Evolutionary conservation across 352 stramenopile genomes (phyloP).

Genomic region (Globisporangium heterothallicum): DNA sequence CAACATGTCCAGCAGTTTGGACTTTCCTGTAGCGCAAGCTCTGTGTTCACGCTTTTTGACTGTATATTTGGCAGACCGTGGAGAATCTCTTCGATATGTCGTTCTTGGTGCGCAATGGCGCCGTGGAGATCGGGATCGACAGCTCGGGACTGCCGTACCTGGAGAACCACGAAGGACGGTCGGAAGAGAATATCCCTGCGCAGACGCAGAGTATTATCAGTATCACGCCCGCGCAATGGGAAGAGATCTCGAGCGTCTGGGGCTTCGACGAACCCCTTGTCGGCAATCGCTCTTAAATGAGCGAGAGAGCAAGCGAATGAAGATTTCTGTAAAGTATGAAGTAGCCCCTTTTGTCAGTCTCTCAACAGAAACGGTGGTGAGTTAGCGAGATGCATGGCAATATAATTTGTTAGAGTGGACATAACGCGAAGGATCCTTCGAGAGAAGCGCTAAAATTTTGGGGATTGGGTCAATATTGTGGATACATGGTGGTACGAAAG

Average conservation of each 20-base stretch:
- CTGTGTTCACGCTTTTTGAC: not conserved
- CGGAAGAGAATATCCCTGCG: conserved; percentile 38
- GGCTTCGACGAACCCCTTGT: conserved; percentile 50
- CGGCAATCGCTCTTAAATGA: conserved; percentile 36
- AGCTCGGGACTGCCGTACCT: conserved; percentile 55
- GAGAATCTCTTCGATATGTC: conserved; percentile 85
- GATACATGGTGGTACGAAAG: too few species aligned
- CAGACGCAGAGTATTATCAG: conserved; percentile 80
- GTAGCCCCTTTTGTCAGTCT: too few species aligned
- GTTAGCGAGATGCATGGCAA: too few species aligned
- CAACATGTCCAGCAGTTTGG: not conserved
- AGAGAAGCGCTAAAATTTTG: too few species aligned
- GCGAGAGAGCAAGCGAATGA: too few species aligned
- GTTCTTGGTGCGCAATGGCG: conserved; percentile 72
- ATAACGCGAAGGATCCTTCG: too few species aligned
- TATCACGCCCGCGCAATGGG: conserved; percentile 68
- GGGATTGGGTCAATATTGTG: too few species aligned
- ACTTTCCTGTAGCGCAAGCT: too few species aligned
- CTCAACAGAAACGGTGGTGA: too few species aligned
- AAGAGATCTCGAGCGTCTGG: conserved; percentile 40
- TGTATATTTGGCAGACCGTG: conserved; percentile 42
- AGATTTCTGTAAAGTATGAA: too few species aligned
- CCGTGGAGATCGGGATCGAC: conserved; percentile 62
- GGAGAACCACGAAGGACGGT: conserved; percentile 57
- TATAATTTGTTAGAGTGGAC: too few species aligned